Evolutionary conservation across 2,329 filamentous ascomycete species (phyloP), one percentile per base, ranked within the genome.

Genomic region (Dissoconium aciculare): DNA sequence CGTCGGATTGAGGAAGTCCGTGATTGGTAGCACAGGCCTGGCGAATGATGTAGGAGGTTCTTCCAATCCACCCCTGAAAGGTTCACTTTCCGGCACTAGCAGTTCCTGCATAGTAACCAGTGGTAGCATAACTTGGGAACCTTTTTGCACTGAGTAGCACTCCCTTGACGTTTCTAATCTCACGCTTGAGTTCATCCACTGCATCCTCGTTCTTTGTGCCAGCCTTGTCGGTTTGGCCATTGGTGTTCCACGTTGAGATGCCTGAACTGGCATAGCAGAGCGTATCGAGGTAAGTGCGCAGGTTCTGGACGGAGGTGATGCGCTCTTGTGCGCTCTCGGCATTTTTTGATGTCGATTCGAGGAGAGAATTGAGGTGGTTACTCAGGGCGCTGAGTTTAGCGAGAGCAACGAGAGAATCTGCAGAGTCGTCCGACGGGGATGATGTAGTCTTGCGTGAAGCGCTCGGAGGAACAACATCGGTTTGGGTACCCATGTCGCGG

Each of bases 401-500:
- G 19, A 8, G 19, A 23, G 8, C 19, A n/a, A 8, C 8, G 8
- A n/a, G 8, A 8, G 19, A 8, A 8, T 26, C 43, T 23, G 32
- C 50, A 37, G 15, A 47, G 37, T 34, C 43, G 28, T 35, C 38
- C 39, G 0, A 47, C 33, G 6, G 49, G 37, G 1, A 52, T 51
- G 10, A 40, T 36, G 13, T 43, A 37, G 9, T 28, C 33, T 23
- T 25, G 30, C 5, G 30, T 17, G 23, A 26, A 5, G 27, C 17
- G 11, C 12, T 33, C 3, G 62, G 52, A 0, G 58, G 58, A 1
- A 63, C 63, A 0, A 71, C 74, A 11, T 37, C 35, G 0, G 81
- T 89, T 54, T 89, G 81, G 1, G 80, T 79, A 40, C 78, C 79
- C 36, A 82, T 68, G 49, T 89, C 81, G 27, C 79, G 71, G 53